A percentile compares a stretch with the other conserved stretches of the same genome.
Evolutionary conservation across 2,329 filamentous ascomycete genomes (phyloP).

Genomic region (Exophiala dermatitidis): DNA sequence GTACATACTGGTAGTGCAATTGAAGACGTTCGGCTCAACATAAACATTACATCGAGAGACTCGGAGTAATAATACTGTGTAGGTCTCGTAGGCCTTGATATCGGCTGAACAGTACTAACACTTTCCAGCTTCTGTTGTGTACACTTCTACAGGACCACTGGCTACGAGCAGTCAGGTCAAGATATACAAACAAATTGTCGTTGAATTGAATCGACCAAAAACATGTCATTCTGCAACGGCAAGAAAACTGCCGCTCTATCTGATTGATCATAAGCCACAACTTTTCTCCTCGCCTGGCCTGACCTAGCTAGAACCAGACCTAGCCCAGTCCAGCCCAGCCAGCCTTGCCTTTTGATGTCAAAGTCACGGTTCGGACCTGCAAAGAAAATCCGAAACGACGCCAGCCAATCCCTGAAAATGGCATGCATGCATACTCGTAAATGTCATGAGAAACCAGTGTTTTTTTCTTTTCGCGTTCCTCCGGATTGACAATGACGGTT

Average conservation of each 20-base stretch:
- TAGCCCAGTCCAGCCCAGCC: no score
- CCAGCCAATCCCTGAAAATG: conserved; percentile 10
- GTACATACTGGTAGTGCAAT: no score
- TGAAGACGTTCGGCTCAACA: no score
- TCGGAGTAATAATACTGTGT: no score
- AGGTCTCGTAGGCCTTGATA: no score
- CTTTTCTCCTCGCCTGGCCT: background rate
- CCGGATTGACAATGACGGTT: no score
- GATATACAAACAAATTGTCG: background rate
- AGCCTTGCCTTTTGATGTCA: background rate
- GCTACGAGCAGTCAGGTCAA: background rate
- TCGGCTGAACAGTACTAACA: no score
- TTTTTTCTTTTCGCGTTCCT: no score
- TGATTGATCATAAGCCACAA: conserved; percentile 4
- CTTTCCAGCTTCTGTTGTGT: no score
- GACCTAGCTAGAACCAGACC: no score
- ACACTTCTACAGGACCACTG: no score
- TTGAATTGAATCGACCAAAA: background rate
- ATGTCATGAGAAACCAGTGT: background rate
- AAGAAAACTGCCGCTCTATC: conserved; percentile 14
- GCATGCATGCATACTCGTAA: conserved; percentile 12
- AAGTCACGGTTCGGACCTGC: background rate
- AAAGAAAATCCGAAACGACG: conserved; percentile 15
- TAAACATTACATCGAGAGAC: no score
- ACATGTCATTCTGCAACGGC: background rate